phyloP scores from a whole-genome alignment of 1,284 basidiomycete genomes.

The Calocybe gambosa region DNA sequence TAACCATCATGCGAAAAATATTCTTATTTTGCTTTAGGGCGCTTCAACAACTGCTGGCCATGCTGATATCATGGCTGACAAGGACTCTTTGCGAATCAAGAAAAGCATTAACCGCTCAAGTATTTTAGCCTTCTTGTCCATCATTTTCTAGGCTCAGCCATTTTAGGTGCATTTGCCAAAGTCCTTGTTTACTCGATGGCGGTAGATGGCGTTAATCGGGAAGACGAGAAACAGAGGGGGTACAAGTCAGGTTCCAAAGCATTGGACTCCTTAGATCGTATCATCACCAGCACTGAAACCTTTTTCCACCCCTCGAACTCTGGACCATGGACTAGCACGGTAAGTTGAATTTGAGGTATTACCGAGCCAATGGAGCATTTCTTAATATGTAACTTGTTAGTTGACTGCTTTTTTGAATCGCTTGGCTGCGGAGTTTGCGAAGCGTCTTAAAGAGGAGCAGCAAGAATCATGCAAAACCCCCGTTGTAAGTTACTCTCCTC shows the following conservation, averaged over 20 bases:
- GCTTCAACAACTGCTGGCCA: slow-evolving; percentile 58
- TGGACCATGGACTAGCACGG: slow-evolving; percentile 62
- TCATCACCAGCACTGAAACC: slow-evolving; percentile 90
- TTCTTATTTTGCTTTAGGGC: slow-evolving; percentile 34
- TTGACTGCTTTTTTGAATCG: slow-evolving; percentile 77
- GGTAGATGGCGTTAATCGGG: slow-evolving; percentile 66
- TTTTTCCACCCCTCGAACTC: slow-evolving; percentile 89
- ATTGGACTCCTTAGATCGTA: slow-evolving; percentile 81
- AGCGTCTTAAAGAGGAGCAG: slow-evolving; percentile 82
- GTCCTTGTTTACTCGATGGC: slow-evolving; percentile 91
- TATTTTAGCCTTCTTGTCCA: slow-evolving; percentile 23
- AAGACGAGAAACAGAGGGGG: slow-evolving; percentile 36
- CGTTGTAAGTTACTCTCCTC: slow-evolving; percentile 35
- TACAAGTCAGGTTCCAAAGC: slow-evolving; percentile 87
- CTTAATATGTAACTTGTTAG: slow-evolving; percentile 24
- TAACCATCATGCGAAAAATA: not conserved
- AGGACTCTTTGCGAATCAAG: slow-evolving; percentile 71
- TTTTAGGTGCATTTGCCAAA: slow-evolving; percentile 73
- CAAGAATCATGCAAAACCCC: slow-evolving; percentile 79
- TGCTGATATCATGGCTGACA: slow-evolving; percentile 61
- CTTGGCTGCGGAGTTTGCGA: slow-evolving; percentile 76
- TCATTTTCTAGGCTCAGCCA: slow-evolving; percentile 5
- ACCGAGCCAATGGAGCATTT: not conserved
- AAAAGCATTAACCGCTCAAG: slow-evolving; percentile 68
- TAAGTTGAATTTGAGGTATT: slow-evolving; percentile 24